Conservation (phyloP, 2,329 filamentous ascomycete genomes). For the Pyrenochaeta sp. region DNA sequence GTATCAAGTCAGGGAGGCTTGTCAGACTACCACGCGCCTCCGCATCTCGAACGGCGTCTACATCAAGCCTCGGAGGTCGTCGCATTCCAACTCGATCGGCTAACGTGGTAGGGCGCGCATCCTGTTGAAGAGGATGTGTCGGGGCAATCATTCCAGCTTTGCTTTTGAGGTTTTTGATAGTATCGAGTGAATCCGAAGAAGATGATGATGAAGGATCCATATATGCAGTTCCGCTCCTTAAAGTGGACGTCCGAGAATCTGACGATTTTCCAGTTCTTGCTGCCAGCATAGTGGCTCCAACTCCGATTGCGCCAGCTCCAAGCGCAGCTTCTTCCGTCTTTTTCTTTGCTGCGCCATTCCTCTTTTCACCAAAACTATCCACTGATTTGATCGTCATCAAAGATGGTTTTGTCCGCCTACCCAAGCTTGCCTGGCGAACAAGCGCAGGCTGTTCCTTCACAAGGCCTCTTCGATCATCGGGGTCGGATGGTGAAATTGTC, state of each 20-base stretch:
- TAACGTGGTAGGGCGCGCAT: slow-evolving; percentile 39
- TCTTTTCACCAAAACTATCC: slow-evolving; percentile 43
- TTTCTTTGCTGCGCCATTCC: slow-evolving; percentile 23
- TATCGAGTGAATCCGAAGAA: slow-evolving; percentile 44
- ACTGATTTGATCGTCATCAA: slow-evolving; percentile 57
- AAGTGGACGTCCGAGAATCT: slow-evolving; percentile 26
- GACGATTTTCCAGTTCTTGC: slow-evolving; percentile 33
- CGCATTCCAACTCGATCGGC: slow-evolving; percentile 52
- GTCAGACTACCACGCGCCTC: slow-evolving; percentile 89
- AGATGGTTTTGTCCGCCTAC: slow-evolving; percentile 56
- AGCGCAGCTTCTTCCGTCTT: slow-evolving; percentile 20
- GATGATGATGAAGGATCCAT: slow-evolving; percentile 44
- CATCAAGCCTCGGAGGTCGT: slow-evolving; percentile 76
- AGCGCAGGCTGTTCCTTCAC: slow-evolving; percentile 43
- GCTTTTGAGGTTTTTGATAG: slow-evolving; percentile 26
- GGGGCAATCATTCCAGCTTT: slow-evolving; percentile 15
- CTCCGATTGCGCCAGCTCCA: slow-evolving; percentile 29
- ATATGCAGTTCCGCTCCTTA: slow-evolving; percentile 45
- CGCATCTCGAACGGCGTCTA: slow-evolving; percentile 80
- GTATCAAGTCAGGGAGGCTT: slow-evolving; percentile 89
- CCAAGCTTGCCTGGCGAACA: slow-evolving; percentile 56
- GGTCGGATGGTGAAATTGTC: slow-evolving; percentile 38
- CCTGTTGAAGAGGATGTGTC: slow-evolving; percentile 37
- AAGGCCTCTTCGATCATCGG: slow-evolving; percentile 47
- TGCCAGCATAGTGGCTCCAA: slow-evolving; percentile 33